Evolutionary conservation across 345 rosid genomes (phyloP).

Genomic region (Zanthoxylum bungeanum): DNA sequence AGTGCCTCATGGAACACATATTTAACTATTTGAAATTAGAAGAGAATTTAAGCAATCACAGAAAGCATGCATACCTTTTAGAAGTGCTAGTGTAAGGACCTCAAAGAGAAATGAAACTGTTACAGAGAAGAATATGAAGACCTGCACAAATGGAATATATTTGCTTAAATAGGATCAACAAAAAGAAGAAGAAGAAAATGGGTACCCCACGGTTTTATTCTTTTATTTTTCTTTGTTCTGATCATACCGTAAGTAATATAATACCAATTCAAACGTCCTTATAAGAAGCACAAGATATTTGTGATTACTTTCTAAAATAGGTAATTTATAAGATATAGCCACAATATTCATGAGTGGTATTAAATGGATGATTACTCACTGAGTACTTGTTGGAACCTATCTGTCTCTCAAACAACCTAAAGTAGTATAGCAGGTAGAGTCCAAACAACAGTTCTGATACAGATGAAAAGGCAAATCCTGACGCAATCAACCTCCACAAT

Average conservation of each 20-base stretch:
- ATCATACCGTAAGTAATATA: neutral
- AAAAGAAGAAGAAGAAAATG: neutral
- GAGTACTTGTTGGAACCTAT: constrained; percentile 94
- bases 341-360: constrained; percentile 4
- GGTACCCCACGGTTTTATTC: neutral
- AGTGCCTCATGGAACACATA: neutral
- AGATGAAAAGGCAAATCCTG: constrained; percentile 78
- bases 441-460: constrained; percentile 95
- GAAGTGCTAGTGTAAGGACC: constrained; percentile 54
- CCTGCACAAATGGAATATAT: constrained; percentile 48
- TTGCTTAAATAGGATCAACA: neutral
- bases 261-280: neutral
- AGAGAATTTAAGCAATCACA: constrained; percentile 14
- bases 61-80: constrained; percentile 58
- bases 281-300: neutral
- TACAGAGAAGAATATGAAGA: constrained; percentile 78
- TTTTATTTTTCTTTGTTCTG: neutral
- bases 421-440: constrained; percentile 82
- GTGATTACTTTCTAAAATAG: neutral
- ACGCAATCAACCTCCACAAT: constrained; percentile 70
- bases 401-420: constrained; percentile 97
- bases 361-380: constrained; percentile 41
- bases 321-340: too few species aligned
- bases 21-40: constrained; percentile 11
- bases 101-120: constrained; percentile 57